phyloP scores from a whole-genome alignment of 1,139 yeast species.

The Protomyces inouyei region DNA sequence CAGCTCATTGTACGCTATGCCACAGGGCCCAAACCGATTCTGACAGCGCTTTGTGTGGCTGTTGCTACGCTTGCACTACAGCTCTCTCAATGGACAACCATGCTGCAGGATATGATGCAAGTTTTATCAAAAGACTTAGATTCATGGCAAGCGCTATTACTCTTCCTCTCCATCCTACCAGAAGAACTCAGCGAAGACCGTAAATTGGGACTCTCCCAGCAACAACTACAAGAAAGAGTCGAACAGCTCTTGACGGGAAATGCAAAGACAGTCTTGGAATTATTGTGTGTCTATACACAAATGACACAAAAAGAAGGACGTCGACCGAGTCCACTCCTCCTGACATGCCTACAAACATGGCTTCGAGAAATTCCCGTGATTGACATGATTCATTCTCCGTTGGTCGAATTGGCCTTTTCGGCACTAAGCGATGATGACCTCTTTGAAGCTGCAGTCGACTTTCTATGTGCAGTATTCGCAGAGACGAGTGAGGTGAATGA shows the following conservation, averaged over 20 bases:
- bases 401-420: conserved; percentile 63
- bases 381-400: conserved; percentile 55
- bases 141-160: conserved; percentile 48
- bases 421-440: conserved; percentile 56
- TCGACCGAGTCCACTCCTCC: conserved; percentile 45
- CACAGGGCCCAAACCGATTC: conserved; percentile 51
- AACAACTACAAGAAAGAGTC: conserved; percentile 65
- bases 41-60: conserved; percentile 76
- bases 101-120: conserved; percentile 61
- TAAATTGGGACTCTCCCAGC: conserved; percentile 73
- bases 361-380: conserved; percentile 75
- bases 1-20: conserved; percentile 51
- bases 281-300: conserved; percentile 35
- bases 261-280: conserved; percentile 61
- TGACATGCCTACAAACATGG: conserved; percentile 85
- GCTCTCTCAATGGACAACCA: conserved; percentile 63
- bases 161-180: conserved; percentile 79
- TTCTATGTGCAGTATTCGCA: conserved; percentile 68
- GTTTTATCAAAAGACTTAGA: conserved; percentile 45
- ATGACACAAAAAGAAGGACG: conserved; percentile 43
- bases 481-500: conserved; percentile 70
- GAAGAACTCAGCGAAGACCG: conserved; percentile 81
- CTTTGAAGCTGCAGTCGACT: conserved; percentile 83
- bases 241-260: conserved; percentile 59
- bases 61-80: conserved; percentile 79